Evolutionary conservation across 768 basidiomycete genomes (phyloP), one percentile per base, ranked within the genome.

Genomic region (Glaciozyma martinii): DNA sequence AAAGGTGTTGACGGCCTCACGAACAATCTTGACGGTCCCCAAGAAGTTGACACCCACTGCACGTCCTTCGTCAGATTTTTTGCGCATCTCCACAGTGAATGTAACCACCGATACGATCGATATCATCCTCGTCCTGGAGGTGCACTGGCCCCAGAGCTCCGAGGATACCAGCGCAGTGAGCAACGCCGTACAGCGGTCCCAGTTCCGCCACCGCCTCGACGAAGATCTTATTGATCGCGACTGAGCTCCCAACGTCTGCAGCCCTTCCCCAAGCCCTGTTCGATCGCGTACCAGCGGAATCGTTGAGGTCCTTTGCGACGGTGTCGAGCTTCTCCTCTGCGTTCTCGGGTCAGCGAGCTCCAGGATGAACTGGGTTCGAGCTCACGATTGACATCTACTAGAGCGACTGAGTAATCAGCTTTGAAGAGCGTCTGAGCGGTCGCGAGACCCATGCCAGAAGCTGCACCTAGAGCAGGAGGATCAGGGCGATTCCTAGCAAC

Each of bases 361-460:
- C n/a, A n/a, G n/a, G n/a, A n/a, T n/a, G n/a, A n/a, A n/a, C n/a
- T n/a, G n/a, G n/a, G n/a, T n/a, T n/a, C n/a, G n/a, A n/a, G n/a
- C n/a, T n/a, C n/a, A n/a, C n/a, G n/a, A n/a, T n/a, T n/a, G n/a
- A 60, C 23, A 29, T 60, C 59, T 1, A 43, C 18, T 2, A 60
- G 37, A 23, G 59, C 59, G 16, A 60, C 25, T 5, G 59, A 60
- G 46, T 60, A 60, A 23, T 46, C 59, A 21, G 44, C 42, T 9
- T 18, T 12, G 50, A 47, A 50, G 42, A 60, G 59, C 3, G 27
- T n/a, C 19, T 60, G 33, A 19, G 59, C 59, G 9, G 50, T 50
- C 9, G 59, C 59, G 32, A 47, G 44, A n/a, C 59, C 59, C 59
- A 60, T 60, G 59, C 59, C 59, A 29, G 29, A 30, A 3, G 59